A percentile compares a stretch with the other conserved stretches of the same genome.
phyloP scores from a whole-genome alignment of 2,329 filamentous ascomycete species.

The Elsinoe fawcettii region DNA sequence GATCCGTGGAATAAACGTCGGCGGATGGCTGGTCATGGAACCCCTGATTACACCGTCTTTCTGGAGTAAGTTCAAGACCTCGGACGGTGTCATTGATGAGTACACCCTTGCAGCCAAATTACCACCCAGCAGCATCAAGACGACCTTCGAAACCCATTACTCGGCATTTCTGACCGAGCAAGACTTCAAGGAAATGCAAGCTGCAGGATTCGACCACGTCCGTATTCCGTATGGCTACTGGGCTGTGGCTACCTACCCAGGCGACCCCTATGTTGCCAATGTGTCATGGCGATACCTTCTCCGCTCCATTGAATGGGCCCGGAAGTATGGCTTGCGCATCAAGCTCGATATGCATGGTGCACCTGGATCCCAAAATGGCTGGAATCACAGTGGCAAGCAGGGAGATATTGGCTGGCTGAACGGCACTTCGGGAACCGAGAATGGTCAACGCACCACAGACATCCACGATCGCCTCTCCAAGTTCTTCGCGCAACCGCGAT shows the following conservation, averaged over 20 bases:
- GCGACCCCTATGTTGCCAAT: conserved; percentile 78
- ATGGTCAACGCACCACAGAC: conserved; percentile 74
- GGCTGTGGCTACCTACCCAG: conserved; percentile 77
- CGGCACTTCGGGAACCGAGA: conserved; percentile 72
- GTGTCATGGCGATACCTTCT: conserved; percentile 91
- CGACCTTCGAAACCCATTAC: conserved; percentile 82
- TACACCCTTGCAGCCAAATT: conserved; percentile 69
- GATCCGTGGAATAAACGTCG: conserved; percentile 83
- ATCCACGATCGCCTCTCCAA: conserved; percentile 78
- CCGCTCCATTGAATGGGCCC: conserved; percentile 84
- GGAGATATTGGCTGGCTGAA: conserved; percentile 82
- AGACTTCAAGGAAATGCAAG: conserved; percentile 75
- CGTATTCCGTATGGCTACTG: conserved; percentile 94
- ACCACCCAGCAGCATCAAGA: conserved; percentile 54
- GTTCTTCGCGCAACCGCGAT: conserved; percentile 90
- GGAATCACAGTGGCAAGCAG: conserved; percentile 88
- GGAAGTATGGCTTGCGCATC: conserved; percentile 82
- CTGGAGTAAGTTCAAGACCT: conserved; percentile 59
- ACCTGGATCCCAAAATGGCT: conserved; percentile 91
- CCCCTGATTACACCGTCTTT: conserved; percentile 93
- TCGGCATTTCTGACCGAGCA: conserved; percentile 77
- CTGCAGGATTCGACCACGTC: conserved; percentile 91
- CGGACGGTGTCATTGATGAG: conserved; percentile 72
- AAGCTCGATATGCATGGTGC: conserved; percentile 91
- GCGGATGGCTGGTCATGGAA: conserved; percentile 89